Evolutionary conservation across 2,329 filamentous ascomycete species (phyloP), one percentile per base, ranked within the genome.

Genomic region (Dothistroma pini): DNA sequence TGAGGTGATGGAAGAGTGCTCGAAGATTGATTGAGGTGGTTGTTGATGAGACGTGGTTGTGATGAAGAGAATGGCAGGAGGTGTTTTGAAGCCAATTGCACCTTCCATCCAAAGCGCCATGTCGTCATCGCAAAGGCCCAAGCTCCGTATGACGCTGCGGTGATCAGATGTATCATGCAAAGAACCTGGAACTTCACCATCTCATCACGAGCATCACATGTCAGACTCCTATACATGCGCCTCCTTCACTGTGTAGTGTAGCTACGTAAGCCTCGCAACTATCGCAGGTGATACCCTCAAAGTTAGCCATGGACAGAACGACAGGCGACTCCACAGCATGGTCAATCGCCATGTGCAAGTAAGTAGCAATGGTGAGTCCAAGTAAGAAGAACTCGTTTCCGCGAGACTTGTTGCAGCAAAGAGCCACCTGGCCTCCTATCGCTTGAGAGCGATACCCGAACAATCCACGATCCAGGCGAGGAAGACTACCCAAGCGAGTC

Each of bases 1-100:
- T 50, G 59, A 58, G 57, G 53, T 60, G 53, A 38, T 63, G 41
- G 51, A 44, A 32, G 31, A 55, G 50, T 61, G 14, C 35, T 59
- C 14, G 34, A 48, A 50, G 53, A 32, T 41, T 54, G 49, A 54
- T 58, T 57, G 50, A n/a, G 16, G 41, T 3, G 14, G 14, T 44
- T 19, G 41, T 19, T 16, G 14, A 19, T 44, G 41, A 19, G 41
- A 44, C 2, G 41, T 44, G 41, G 41, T 44, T 8, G 16, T 19
- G 41, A n/a, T 19, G 14, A 44, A 44, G 16, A 19, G 14, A 44
- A 44, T 19, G 9, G 41, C 41, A 44, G 41, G 41, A 44, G 41
- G 41, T 44, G 41, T 44, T 44, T 44, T 44, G 41, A 44, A 44
- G 41, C 41, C 41, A 44, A 44, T 44, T 44, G 41, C 41, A 44